A percentile compares a stretch with the other conserved stretches of the same genome.
These are phyloP conservation scores for Tricholomella constricta DNA, from an alignment of 768 basidiomycete species.

Conservation along the genomic window DNA sequence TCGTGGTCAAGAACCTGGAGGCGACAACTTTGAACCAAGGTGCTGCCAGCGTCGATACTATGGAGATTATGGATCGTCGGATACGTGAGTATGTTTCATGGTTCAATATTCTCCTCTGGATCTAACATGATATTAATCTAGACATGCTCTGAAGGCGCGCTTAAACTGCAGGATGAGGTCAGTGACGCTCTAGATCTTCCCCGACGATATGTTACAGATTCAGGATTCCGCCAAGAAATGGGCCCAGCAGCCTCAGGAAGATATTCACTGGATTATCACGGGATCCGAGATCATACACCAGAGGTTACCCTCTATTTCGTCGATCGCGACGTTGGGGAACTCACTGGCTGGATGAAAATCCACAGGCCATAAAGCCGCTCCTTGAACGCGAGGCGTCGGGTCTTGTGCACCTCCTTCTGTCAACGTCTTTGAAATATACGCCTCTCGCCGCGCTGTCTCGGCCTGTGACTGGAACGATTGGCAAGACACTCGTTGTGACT, in stretches of 20 bases:
- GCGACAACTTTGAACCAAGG: constrained; percentile 54
- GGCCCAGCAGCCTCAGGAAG: constrained; percentile 39
- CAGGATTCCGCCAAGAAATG: constrained; percentile 47
- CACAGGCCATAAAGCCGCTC: constrained; percentile 61
- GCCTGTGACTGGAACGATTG: constrained; percentile 76
- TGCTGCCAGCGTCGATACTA: constrained; percentile 56
- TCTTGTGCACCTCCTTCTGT: constrained; percentile 72
- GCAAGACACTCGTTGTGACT: constrained; percentile 74
- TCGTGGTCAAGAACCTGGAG: constrained; percentile 61
- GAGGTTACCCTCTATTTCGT: constrained; percentile 52
- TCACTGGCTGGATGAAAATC: background rate
- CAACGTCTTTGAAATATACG: constrained; percentile 70
- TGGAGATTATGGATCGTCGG: constrained; percentile 54
- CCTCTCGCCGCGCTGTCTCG: constrained; percentile 82
- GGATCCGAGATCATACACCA: constrained; percentile 77
- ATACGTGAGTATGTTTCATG: constrained; percentile 53
- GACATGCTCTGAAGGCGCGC: constrained; percentile 67
- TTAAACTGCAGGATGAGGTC: constrained; percentile 62
- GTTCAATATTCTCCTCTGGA: background rate
- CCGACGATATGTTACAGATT: constrained; percentile 65
- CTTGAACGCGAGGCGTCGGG: constrained; percentile 70
- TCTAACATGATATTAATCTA: constrained; percentile 24
- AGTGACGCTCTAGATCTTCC: constrained; percentile 69
- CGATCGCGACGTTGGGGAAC: background rate
- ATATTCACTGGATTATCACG: constrained; percentile 80